Evolutionary conservation across 139 green algal species (phyloP), one percentile per base, ranked within the genome.

Genomic region (Tetradesmus obliquus): DNA sequence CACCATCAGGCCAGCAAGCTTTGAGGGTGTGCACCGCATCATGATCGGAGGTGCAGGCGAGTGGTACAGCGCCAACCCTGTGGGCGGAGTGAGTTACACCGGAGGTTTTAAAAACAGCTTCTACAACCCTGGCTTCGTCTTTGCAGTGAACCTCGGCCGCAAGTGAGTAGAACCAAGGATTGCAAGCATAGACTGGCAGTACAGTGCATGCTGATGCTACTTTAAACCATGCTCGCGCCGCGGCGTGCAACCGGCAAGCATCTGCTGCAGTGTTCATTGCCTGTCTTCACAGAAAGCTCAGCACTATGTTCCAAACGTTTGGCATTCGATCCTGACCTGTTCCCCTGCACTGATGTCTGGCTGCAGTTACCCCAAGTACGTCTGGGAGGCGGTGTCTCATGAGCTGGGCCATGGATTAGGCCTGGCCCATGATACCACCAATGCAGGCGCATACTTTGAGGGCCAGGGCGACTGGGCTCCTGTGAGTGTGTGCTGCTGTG

Each of bases 361-460:
- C 32, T 66, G 57, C 57, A 66, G 57, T n/a, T 79, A 79, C 12
- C 55, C 83, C n/a, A 88, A 88, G 17, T 88, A 88, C n/a, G n/a
- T 88, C 13, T 79, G 57, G 58, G 83, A 88, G 58, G 83, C 83
- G 5, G 57, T 57, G 2, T 88, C 83, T n/a, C 83, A 88, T n/a
- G 83, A 88, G 83, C 53, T 88, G 13, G 83, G 83, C 8, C 83
- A 88, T n/a, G 58, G 20, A 24, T 8, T 88, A 22, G 83, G 57
- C 57, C 57, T 66, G 57, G 8, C 6, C 57, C 57, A 66, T 66
- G 57, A 66, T 9, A 66, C 6, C 57, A 66, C 8, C 57, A 7
- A 13, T 66, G 57, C 57, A 66, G 8, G 8, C 57, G 57, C 6
- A 66, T 66, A 66, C 57, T 66, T 13, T 66, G 57, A 7, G 57